These are phyloP conservation scores for Sphaerulina musiva DNA, from an alignment of 2,329 filamentous ascomycete genomes.

Conservation along the genomic window DNA sequence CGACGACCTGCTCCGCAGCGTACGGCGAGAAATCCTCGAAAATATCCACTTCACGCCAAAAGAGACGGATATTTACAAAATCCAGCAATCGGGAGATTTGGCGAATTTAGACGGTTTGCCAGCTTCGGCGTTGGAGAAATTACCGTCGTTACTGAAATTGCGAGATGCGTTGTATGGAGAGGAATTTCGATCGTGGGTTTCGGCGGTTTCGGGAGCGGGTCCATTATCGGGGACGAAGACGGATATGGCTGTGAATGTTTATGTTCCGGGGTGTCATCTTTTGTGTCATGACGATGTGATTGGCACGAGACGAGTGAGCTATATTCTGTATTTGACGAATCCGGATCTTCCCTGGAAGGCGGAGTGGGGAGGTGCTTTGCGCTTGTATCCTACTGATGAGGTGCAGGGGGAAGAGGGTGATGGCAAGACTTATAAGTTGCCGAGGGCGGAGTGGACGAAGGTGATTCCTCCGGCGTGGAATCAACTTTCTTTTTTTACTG, in stretches of 20 bases:
- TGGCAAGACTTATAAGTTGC: constrained; percentile 68
- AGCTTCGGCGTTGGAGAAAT: constrained; percentile 71
- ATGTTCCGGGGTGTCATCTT: constrained; percentile 90
- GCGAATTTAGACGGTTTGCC: constrained; percentile 94
- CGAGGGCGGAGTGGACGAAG: constrained; percentile 69
- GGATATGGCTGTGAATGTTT: constrained; percentile 98
- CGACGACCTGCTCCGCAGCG: constrained; percentile 71
- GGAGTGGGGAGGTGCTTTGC: constrained; percentile 86
- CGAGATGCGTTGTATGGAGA: constrained; percentile 91
- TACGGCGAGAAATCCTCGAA: constrained; percentile 80
- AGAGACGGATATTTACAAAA: constrained; percentile 99
- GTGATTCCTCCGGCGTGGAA: constrained; percentile 93
- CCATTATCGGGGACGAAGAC: constrained; percentile 88
- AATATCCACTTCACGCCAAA: constrained; percentile 96
- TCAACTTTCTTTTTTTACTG: constrained; percentile 95
- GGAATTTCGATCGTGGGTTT: constrained; percentile 81
- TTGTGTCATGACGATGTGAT: constrained; percentile 98
- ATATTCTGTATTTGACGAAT: constrained; percentile 92
- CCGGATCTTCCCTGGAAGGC: constrained; percentile 85
- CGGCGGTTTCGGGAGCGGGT: constrained; percentile 76
- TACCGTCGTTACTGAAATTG: constrained; percentile 85
- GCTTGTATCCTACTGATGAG: constrained; percentile 70
- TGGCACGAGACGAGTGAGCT: constrained; percentile 90
- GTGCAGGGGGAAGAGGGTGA: constrained; percentile 57
- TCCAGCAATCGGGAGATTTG: constrained; percentile 95